Evolutionary conservation across 805 yeast genomes (phyloP).

Genomic region (Starmera pachycereana): DNA sequence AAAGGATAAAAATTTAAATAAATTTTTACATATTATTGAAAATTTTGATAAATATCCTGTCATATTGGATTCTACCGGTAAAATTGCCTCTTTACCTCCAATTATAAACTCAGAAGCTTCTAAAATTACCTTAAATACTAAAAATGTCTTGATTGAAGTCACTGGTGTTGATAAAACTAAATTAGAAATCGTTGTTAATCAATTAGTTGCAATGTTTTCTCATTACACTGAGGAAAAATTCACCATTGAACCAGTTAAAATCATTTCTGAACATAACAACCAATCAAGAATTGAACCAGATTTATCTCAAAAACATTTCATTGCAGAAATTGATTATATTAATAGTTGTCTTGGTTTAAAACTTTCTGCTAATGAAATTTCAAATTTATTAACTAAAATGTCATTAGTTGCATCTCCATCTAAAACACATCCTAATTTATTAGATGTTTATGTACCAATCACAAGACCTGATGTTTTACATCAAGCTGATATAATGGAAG

Average conservation of each 20-base stretch:
- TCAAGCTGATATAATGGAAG: conserved; percentile 98
- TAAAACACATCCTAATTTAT: conserved; percentile 28
- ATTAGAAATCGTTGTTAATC: conserved; percentile 85
- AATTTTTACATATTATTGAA: conserved; percentile 77
- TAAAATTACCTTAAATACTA: conserved; percentile 77
- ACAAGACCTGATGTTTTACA: conserved; percentile 95
- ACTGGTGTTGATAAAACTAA: conserved; percentile 95
- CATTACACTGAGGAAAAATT: conserved; percentile 75
- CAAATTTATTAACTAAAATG: conserved; percentile 67
- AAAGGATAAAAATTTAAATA: conserved; percentile 81
- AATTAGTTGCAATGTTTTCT: conserved; percentile 92
- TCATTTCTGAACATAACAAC: conserved; percentile 71
- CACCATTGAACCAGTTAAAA: conserved; percentile 81
- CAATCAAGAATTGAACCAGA: conserved; percentile 72
- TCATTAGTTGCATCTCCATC: conserved; percentile 57
- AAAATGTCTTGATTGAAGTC: conserved; percentile 82
- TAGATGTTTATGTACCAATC: conserved; percentile 60
- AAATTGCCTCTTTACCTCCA: conserved; percentile 92
- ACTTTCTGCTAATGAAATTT: conserved; percentile 57
- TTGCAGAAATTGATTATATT: conserved; percentile 74
- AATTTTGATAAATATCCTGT: conserved; percentile 89
- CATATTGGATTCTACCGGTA: conserved; percentile 64
- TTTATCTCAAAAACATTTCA: conserved; percentile 52
- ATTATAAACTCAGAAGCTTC: conserved; percentile 88
- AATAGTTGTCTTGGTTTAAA: conserved; percentile 89